A percentile compares a stretch with the other conserved stretches of the same genome.
Conservation (phyloP, 2,329 filamentous ascomycete species). For the Gliomastix tumulicola region DNA sequence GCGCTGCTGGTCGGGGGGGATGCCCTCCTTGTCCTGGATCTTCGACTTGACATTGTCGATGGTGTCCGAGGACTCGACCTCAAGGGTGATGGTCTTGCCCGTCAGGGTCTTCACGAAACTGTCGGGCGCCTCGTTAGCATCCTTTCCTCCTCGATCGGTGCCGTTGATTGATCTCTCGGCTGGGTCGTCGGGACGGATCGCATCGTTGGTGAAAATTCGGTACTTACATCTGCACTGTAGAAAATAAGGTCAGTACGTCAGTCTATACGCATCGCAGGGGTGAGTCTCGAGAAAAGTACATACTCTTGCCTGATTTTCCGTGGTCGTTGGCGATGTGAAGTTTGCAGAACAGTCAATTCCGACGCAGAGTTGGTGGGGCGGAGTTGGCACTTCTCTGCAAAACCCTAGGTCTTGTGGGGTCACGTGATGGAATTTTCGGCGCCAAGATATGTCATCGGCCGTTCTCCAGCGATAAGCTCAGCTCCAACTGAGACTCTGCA, state of each 20-base stretch:
- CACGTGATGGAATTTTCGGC: too few species aligned
- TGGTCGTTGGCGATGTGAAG: constrained; percentile 37
- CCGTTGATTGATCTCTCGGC: constrained; percentile 6
- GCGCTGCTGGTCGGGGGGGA: constrained; percentile 96
- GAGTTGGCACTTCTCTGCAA: constrained; percentile 16
- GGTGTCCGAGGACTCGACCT: constrained; percentile 98
- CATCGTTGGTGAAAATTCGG: constrained; percentile 4
- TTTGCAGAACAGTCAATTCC: constrained; percentile 24
- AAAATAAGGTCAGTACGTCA: constrained; percentile 40
- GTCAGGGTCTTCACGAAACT: constrained; percentile 99
- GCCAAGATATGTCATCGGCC: too few species aligned
- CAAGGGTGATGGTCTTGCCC: constrained; percentile 99
- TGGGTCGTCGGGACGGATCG: too few species aligned
- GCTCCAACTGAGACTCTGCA: too few species aligned
- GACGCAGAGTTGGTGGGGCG: constrained; percentile 35
- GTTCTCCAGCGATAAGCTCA: too few species aligned
- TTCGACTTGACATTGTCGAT: constrained; percentile 99
- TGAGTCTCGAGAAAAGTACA: too few species aligned
- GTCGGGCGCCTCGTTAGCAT: too few species aligned
- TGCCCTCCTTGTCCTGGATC: constrained; percentile 99
- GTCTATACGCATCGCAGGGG: not conserved
- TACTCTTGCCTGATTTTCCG: constrained; percentile 52
- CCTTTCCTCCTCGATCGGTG: constrained; percentile 9
- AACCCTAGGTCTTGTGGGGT: constrained; percentile 24
- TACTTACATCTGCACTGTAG: constrained; percentile 82